Evolutionary conservation across 2,329 filamentous ascomycete species (phyloP), one percentile per base, ranked within the genome.

Genomic region (Fusarium floridanum): DNA sequence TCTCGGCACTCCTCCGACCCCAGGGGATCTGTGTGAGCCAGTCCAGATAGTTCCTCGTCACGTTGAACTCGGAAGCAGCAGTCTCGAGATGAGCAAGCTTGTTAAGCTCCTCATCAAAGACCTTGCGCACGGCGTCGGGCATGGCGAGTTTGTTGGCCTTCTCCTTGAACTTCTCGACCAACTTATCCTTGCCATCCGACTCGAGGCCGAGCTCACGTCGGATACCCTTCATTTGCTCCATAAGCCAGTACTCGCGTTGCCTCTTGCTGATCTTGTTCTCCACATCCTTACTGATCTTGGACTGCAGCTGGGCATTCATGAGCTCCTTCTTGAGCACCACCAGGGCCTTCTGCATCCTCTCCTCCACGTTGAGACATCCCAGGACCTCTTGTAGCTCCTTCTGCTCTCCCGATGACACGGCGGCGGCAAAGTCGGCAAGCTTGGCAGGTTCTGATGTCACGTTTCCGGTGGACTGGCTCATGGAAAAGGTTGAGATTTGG

Each of bases 211-310:
- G 90, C 84, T 99, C 97, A 68, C 97, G 91, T 68, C 95, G 93
- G 80, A 99, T 99, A 29, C 95, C 97, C 87, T 98, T 98, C 95
- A 99, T 98, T 83, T 99, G 97, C 84, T 99, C 97, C 95, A 98
- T 97, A 56, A 99, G 87, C 94, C 95, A 98, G 85, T 98, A 99
- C 81, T 99, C 97, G 62, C 97, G 92, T 82, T 99, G 97, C 34
- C 96, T 92, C 85, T 99, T 98, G 78, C 95, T 95, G 64, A 99
- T 98, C 85, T 98, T 98, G 80, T 91, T 95, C 83, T 98, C 97
- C 20, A 99, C 97, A 80, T 99, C 97, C 85, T 98, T 98, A 68
- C 94, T 95, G 68, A 99, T 98, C 87, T 98, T 99, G 67, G 94
- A 96, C 82, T 98, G 96, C 34, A 99, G 87, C 81, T 98, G 94